Evolutionary conservation across 495 filamentous ascomycete genomes (phyloP), one percentile per base, ranked within the genome.

Genomic region (Penicillium diatomitis): DNA sequence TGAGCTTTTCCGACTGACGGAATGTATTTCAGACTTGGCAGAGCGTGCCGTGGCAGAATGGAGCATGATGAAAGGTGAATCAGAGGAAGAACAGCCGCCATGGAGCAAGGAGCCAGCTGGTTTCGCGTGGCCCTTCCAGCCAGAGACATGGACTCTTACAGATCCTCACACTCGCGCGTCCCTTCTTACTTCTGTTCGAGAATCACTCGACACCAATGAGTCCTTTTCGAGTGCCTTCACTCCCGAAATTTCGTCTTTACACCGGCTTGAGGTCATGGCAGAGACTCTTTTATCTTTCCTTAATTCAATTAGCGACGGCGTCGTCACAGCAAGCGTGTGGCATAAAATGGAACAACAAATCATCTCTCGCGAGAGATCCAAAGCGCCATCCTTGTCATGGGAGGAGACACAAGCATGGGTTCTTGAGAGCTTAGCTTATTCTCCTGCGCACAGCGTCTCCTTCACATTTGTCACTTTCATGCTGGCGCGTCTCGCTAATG

Each of bases 1-100:
- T 35, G 90, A 96, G 56, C 76, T 96, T 32, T 94, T 95, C 67
- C 81, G 81, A 58, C 77, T 98, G 53, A 96, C 88, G 8, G 86
- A 94, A 56, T 79, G 83, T 3, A 76, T 96, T 54, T 88, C 91
- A 54, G 75, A 76, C 41, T 70, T 96, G 38, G 75, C 76, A 3
- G 85, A 90, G 50, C 78, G 88, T 8, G 81, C 77, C 4, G 62
- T 88, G 29, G 91, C 90, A 4, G 91, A 96, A 55, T 85, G 84
- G 73, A 80, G 82, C 49, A 96, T 95, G 88, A 78, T 79, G 3
- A 79, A 80, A 47, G 72, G 77, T 6, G 72, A 70, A 8, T 52
- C 58, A 4, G 63, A 55, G 3, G 64, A 66, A 5, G 66, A 66
- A 29, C 61, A 59, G 29, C 60, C 80, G 6, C 82, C 82, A 1